phyloP scores from a whole-genome alignment of 2,329 filamentous ascomycete species.

The Claviceps maximensis region DNA sequence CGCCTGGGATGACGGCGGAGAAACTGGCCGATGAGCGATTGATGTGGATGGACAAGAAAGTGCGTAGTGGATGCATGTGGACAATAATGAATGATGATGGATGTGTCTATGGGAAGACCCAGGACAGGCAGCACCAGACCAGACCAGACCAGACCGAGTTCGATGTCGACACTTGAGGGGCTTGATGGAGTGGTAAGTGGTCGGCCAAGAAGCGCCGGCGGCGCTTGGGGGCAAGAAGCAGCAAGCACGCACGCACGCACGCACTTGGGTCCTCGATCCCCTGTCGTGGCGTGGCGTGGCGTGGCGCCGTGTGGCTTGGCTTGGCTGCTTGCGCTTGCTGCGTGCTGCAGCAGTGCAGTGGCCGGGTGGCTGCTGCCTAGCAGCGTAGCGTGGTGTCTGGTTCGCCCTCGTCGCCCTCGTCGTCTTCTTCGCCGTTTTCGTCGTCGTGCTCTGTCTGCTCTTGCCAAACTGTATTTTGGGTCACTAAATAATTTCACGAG shows the following conservation, averaged over 20 bases:
- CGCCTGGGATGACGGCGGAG: background rate
- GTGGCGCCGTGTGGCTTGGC: background rate
- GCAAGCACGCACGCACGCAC: no score
- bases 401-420: no score
- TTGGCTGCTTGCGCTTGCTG: background rate
- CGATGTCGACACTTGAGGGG: no score
- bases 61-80: background rate
- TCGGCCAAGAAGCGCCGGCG: no score
- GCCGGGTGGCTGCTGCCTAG: background rate
- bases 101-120: background rate
- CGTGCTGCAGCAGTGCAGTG: no score
- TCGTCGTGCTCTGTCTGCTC: no score
- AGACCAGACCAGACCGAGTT: background rate
- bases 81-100: background rate
- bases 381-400: no score
- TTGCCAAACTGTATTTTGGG: no score
- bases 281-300: background rate
- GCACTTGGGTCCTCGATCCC: background rate
- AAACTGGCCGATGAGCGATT: background rate
- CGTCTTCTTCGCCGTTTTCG: no score
- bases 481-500: no score
- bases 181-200: no score
- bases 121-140: background rate
- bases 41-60: background rate
- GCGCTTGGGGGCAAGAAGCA: background rate